Evolutionary conservation across 352 stramenopile species (phyloP).

Genomic region (Phytopythium helicoides): DNA sequence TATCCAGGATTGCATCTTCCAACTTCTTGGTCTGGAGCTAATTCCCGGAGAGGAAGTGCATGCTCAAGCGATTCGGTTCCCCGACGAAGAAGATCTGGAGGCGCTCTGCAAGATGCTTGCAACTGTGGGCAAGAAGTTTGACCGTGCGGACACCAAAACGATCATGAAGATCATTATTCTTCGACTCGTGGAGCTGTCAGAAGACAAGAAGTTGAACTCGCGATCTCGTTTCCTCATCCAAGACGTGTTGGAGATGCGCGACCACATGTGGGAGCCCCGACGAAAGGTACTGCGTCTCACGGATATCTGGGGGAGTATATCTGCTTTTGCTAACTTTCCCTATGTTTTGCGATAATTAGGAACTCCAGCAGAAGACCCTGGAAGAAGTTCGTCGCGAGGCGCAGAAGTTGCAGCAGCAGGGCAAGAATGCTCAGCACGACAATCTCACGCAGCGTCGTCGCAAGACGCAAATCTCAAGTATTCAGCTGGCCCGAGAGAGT

Average conservation of each 20-base stretch:
- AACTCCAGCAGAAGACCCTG: slow-evolving; percentile 86
- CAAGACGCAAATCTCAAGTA: slow-evolving; percentile 78
- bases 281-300: slow-evolving; percentile 71
- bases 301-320: too few relatives aligned
- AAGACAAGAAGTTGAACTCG: slow-evolving; percentile 68
- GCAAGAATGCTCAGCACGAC: slow-evolving; percentile 88
- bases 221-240: slow-evolving; percentile 80
- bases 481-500: slow-evolving; percentile 75
- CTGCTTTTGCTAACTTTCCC: background rate
- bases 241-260: slow-evolving; percentile 81
- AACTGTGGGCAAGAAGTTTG: slow-evolving; percentile 86
- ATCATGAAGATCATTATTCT: slow-evolving; percentile 88
- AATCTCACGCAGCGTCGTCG: slow-evolving; percentile 66
- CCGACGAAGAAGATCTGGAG: slow-evolving; percentile 83
- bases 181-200: slow-evolving; percentile 79
- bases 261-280: slow-evolving; percentile 85
- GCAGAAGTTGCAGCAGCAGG: slow-evolving; percentile 77
- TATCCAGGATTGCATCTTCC: slow-evolving; percentile 76
- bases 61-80: slow-evolving; percentile 69
- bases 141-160: slow-evolving; percentile 67
- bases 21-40: slow-evolving; percentile 75
- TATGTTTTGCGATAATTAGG: slow-evolving; percentile 21
- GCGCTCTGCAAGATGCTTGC: slow-evolving; percentile 85
- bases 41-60: slow-evolving; percentile 42
- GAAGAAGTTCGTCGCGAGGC: slow-evolving; percentile 82